Conservation (phyloP, 179 eudicot genomes). For the Camellia oleifera region DNA sequence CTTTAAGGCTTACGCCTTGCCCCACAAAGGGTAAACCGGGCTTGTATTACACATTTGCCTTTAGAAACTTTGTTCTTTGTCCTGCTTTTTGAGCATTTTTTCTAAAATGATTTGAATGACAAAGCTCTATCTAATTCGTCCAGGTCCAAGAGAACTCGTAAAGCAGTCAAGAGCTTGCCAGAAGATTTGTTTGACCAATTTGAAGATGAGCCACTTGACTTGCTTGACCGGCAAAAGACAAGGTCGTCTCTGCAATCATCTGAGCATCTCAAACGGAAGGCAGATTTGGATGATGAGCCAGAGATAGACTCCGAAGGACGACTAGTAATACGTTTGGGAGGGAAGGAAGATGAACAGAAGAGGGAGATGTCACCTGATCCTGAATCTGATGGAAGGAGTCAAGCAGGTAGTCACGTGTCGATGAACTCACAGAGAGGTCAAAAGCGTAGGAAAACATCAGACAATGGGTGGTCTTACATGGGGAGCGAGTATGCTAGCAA, state of each 20-base stretch:
- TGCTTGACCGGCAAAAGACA: conserved; percentile 75
- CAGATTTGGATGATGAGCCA: conserved; percentile 64
- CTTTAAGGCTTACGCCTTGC: no score
- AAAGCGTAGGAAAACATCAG: conserved; percentile 65
- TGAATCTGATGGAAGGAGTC: conserved; percentile 49
- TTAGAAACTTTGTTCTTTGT: background rate
- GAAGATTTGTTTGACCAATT: conserved; percentile 62
- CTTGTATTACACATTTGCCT: no score
- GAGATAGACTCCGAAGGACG: conserved; percentile 75
- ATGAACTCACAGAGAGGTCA: conserved; percentile 30
- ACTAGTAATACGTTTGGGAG: conserved; percentile 60
- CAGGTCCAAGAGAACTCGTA: conserved; percentile 58
- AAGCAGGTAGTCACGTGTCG: conserved; percentile 45
- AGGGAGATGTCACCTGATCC: conserved; percentile 32
- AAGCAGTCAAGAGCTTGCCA: conserved; percentile 58
- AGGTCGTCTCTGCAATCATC: conserved; percentile 77
- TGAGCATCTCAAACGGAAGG: conserved; percentile 39
- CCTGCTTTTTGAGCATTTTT: background rate
- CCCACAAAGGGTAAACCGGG: no score
- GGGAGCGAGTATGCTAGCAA: conserved; percentile 83
- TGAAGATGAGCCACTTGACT: conserved; percentile 87
- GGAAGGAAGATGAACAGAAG: conserved; percentile 23
- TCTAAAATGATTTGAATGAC: background rate
- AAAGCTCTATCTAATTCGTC: background rate
- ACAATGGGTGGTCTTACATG: conserved; percentile 76